Evolutionary conservation across 1,139 yeast genomes (phyloP).

Genomic region (Yamadazyma taylorii): DNA sequence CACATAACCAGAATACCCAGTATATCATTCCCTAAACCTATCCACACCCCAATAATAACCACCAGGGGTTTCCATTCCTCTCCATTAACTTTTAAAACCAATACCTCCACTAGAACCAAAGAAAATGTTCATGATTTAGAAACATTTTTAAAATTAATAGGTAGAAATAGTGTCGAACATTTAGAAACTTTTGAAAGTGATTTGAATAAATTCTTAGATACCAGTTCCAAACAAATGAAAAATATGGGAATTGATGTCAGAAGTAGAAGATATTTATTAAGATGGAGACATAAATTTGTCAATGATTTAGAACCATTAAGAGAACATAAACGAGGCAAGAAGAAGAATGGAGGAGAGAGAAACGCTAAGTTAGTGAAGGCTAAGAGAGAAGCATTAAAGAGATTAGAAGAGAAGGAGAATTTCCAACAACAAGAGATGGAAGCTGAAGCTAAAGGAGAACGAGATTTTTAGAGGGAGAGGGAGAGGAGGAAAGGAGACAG

Average conservation of each 20-base stretch:
- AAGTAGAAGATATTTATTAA: conserved; percentile 63
- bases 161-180: conserved; percentile 70
- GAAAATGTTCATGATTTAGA: conserved; percentile 70
- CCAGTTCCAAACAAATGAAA: conserved; percentile 61
- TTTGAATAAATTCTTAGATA: conserved; percentile 66
- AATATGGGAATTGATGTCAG: conserved; percentile 77
- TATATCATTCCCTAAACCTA: background rate
- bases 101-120: conserved; percentile 44
- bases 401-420: conserved; percentile 41
- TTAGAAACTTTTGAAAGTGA: conserved; percentile 68
- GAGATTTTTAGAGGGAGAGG: conserved; percentile 26
- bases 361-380: conserved; percentile 70
- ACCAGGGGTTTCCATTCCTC: conserved; percentile 14
- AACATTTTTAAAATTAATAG: conserved; percentile 71
- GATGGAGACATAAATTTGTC: conserved; percentile 49
- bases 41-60: background rate
- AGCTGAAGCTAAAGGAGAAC: conserved; percentile 32
- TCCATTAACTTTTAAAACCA: conserved; percentile 25
- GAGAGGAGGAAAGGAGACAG: too few species aligned
- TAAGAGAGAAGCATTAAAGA: conserved; percentile 62
- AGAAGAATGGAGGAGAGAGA: conserved; percentile 90
- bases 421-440: conserved; percentile 27
- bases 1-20: background rate
- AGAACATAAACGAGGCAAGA: conserved; percentile 65
- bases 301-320: conserved; percentile 59